Evolutionary conservation across 2,329 filamentous ascomycete genomes (phyloP), one percentile per base, ranked within the genome.

Genomic region (Ophiostoma himal-ulmi): DNA sequence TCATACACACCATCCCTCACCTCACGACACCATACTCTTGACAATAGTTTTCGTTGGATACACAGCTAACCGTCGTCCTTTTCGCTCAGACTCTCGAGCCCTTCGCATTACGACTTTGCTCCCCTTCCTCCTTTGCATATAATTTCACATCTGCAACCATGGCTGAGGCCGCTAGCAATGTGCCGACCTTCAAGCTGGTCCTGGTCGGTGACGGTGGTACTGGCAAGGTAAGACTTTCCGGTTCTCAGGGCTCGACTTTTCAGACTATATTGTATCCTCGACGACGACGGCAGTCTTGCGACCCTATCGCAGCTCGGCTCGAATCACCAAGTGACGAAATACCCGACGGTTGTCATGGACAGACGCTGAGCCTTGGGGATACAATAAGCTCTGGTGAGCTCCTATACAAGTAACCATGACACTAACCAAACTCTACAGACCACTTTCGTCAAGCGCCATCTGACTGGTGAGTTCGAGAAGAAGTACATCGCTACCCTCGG

Each of bases 401-500:
- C 3, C 44, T 48, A 13, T 13, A 30, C 10, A 20, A 11, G 57
- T 44, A n/a, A 22, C 20, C 10, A 39, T 34, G 52, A 65, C 20
- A 41, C 39, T 69, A 41, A 37, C 68, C 20, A 7, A 30, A 1
- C 7, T 57, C 34, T 39, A 39, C 20, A 99, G 95, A 99, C 95
- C 82, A 99, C 95, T 81, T 99, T 99, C 84, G 95, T 99, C 88
- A 99, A 99, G 91, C 95, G 95, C 81, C 95, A 99, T 85, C 89
- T 98, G 89, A 99, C 95, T 80, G 95, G 95, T 82, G 95, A 99
- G 83, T 99, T 99, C 81, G 95, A 99, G 86, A 99, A 99, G 91
- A 99, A 98, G 87, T 99, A 99, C 86, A 98, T 99, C 83, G 95
- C 95, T 78, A 99, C 95, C 73, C 92, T 99, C 75, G 95, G 95